These are phyloP conservation scores for Gentiana dahurica DNA, from an alignment of 257 asterid genomes.

Conservation along the genomic window DNA sequence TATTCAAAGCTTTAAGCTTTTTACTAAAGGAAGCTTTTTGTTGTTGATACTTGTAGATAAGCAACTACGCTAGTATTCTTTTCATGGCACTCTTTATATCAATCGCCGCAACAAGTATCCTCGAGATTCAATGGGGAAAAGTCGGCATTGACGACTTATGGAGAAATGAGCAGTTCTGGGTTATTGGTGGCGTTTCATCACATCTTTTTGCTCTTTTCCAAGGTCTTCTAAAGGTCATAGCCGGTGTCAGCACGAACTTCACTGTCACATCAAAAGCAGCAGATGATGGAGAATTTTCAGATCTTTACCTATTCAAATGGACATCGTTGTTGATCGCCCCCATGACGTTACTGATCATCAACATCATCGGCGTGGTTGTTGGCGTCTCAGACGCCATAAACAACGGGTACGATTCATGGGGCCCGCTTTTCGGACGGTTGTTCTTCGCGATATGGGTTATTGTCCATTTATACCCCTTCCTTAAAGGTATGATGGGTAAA, in stretches of 20 bases:
- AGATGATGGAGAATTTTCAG: constrained; percentile 82
- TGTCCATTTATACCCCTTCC: constrained; percentile 88
- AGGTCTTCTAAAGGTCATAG: constrained; percentile 89
- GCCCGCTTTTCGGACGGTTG: constrained; percentile 82
- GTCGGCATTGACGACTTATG: constrained; percentile 81
- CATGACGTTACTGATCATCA: constrained; percentile 65
- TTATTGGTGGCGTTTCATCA: constrained; percentile 81
- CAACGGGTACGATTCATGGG: constrained; percentile 94
- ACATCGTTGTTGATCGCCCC: constrained; percentile 89
- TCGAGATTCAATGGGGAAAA: constrained; percentile 96
- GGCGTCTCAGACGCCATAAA: constrained; percentile 85
- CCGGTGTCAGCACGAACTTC: constrained; percentile 86
- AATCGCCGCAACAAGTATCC: constrained; percentile 69
- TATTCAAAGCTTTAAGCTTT: too few relatives aligned
- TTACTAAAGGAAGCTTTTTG: background rate
- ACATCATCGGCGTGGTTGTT: constrained; percentile 75
- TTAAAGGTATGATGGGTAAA: constrained; percentile 92
- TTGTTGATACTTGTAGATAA: constrained; percentile 38
- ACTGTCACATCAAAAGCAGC: constrained; percentile 96
- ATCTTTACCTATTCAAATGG: constrained; percentile 92
- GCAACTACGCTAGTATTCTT: constrained; percentile 81
- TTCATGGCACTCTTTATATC: constrained; percentile 75
- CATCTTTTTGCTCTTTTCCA: constrained; percentile 88
- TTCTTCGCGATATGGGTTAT: constrained; percentile 98
- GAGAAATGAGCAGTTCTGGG: constrained; percentile 99